Evolutionary conservation across 2,329 filamentous ascomycete species (phyloP), one percentile per base, ranked within the genome.

Genomic region (Neurospora crassa): DNA sequence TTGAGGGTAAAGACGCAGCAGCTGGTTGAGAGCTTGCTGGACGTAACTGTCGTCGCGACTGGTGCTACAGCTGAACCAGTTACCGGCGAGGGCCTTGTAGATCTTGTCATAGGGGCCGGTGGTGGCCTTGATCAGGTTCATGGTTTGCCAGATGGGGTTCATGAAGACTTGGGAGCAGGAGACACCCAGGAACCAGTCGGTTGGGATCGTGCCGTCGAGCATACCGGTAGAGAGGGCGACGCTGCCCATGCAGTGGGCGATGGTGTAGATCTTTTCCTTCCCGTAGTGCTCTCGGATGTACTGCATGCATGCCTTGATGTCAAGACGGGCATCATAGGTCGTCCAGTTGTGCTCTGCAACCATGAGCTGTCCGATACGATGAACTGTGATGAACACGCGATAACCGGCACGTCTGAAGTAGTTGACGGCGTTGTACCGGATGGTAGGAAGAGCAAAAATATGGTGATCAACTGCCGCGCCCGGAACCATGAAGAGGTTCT

Each of bases 181-280:
- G 70, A 91, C 81, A 20, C 89, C 89, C 20, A 81, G 79, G 74
- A 91, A 83, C 87, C 88, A 90, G 53, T 78, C 77, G 0, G 83
- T 74, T 0, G 87, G 86, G 69, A 91, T 87, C 0, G 85, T 87
- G 45, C 89, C 88, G 76, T 89, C 87, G 1, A 91, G 82, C 0
- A 91, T 81, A n/a, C 88, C 89, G 4, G 83, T 80, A 0, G 86
- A 80, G 70, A 88, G 83, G 1, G 88, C 86, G 0, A 90, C 87
- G 63, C 86, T 86, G 37, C 89, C 89, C 83, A 89, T 87, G 78
- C 89, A 91, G 79, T 91, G 89, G 1, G 85, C 83, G 43, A 91
- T 82, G 3, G 84, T 84, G 78, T 91, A 90, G 43, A 88, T 79
- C 68, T 82, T 83, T 18, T 73, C 69, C 24, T 75, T 73, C 14